Base-by-base conservation (phyloP, 495 filamentous ascomycete species). In the Talaromyces borbonicus region DNA sequence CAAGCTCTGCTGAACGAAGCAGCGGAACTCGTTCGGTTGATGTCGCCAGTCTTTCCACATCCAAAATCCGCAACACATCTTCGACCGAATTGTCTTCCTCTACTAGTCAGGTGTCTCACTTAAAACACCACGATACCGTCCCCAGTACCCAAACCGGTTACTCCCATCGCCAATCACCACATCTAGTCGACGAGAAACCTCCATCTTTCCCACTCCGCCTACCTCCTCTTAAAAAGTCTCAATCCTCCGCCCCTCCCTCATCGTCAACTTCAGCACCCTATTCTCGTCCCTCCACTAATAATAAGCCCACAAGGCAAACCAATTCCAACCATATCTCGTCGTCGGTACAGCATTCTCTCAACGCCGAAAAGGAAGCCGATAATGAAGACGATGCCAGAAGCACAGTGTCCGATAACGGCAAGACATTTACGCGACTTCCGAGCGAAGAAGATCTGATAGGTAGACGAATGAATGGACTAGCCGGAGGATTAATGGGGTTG, bases 391-490 rank as follows among this genome's bases (percentile, higher is more conserved):
- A 11, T 12, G 1, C 38, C 1, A 41, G 19, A 14, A 41, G 38
- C 26, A 23, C 20, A 4, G 3, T 26, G 1, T 41, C 38, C 22
- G 43, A 46, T 9, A 46, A 46, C 26, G 43, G 43, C n/a, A 24
- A 27, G 43, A 46, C 43, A 12, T 33, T 88, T 43, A 77, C 83
- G 4, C 86, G 83, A 60, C 63, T 95, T 24, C 79, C 79, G 23
- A 94, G 86, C 56, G 80, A 83, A 49, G 87, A 93, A 49, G 88
- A 95, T 69, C 57, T 96, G 46, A 60, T 97, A 11, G 80, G 82
- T 5, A 68, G 90, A 44, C 68, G 90, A 32, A 97, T 97, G 90
- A 78, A 84, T 55, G 86, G 85, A 5, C 60, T 97, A 20, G 80
- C 85, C 5, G 79, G 83, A 4, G 78, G 84, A 8, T 68, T 96